A percentile compares a stretch with the other conserved stretches of the same genome.
Evolutionary conservation across 83 land plant species (phyloP).

Genomic region (Diphasiastrum complanatum): DNA sequence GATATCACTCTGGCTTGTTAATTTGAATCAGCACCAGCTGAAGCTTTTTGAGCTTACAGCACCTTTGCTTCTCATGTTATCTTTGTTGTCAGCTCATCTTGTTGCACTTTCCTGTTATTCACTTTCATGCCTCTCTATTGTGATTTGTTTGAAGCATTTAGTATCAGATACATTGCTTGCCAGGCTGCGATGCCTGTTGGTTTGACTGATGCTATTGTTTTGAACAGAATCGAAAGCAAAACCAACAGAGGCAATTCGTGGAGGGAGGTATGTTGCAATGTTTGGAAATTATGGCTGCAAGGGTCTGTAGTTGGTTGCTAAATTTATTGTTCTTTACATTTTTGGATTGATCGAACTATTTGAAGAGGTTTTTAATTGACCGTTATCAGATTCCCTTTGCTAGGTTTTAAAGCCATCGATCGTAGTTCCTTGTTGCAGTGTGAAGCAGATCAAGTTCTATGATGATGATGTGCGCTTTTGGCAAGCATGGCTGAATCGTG

Average conservation of each 20-base stretch:
- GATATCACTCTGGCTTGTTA: no score
- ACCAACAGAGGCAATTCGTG: slow-evolving; percentile 85
- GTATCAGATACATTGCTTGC: no score
- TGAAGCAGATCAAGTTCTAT: slow-evolving; percentile 91
- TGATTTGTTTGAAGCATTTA: no score
- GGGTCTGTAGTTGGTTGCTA: no score
- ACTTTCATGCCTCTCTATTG: no score
- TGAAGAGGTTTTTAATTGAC: background rate
- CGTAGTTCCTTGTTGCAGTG: slow-evolving; percentile 44
- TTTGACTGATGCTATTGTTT: background rate
- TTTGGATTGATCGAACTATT: no score
- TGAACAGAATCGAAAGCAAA: slow-evolving; percentile 64
- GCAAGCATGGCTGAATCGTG: slow-evolving; percentile 91
- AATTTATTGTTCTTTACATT: no score
- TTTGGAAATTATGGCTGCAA: background rate
- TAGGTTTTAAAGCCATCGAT: background rate
- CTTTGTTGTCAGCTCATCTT: no score
- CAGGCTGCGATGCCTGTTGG: background rate
- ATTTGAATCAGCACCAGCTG: no score
- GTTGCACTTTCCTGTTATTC: no score
- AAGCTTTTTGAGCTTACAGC: no score
- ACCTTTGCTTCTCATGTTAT: no score
- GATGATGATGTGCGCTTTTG: slow-evolving; percentile 98
- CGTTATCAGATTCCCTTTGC: background rate
- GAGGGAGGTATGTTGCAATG: slow-evolving; percentile 64